These are phyloP conservation scores for Fusarium hainanense DNA, from an alignment of 2,329 filamentous ascomycete genomes.

Conservation along the genomic window DNA sequence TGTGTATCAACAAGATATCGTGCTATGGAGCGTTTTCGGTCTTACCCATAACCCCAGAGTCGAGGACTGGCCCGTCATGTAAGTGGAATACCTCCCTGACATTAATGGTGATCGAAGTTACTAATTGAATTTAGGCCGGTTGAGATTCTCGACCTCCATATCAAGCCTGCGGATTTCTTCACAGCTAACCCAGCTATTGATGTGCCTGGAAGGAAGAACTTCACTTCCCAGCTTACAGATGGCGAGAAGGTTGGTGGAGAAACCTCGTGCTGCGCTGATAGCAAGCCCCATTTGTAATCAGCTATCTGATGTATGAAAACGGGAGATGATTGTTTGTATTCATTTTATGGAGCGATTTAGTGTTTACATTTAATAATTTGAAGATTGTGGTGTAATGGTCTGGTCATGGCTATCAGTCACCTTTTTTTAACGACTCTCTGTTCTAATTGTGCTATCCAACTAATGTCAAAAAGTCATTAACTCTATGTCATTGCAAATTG, in stretches of 20 bases:
- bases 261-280: not conserved
- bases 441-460: too few species aligned
- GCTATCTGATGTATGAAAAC: not conserved
- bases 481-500: too few species aligned
- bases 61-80: slow-evolving; percentile 20
- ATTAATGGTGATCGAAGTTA: not conserved
- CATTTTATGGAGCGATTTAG: not conserved
- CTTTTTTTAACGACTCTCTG: too few species aligned
- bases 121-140: not conserved
- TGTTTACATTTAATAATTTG: not conserved
- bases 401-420: too few species aligned
- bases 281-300: not conserved
- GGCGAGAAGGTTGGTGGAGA: not conserved
- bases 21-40: slow-evolving; percentile 16
- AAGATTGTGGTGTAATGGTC: too few species aligned
- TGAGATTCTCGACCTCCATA: slow-evolving; percentile 19
- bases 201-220: not conserved
- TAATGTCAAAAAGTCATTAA: too few species aligned
- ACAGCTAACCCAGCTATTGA: slow-evolving; percentile 14
- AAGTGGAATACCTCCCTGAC: not conserved
- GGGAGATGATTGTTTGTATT: fast-evolving
- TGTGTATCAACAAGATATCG: slow-evolving; percentile 15
- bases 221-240: not conserved
- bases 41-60: slow-evolving; percentile 10
- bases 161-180: slow-evolving; percentile 10